Evolutionary conservation across 1,139 yeast species (phyloP).

Genomic region (Saccharomyces hybrid): DNA sequence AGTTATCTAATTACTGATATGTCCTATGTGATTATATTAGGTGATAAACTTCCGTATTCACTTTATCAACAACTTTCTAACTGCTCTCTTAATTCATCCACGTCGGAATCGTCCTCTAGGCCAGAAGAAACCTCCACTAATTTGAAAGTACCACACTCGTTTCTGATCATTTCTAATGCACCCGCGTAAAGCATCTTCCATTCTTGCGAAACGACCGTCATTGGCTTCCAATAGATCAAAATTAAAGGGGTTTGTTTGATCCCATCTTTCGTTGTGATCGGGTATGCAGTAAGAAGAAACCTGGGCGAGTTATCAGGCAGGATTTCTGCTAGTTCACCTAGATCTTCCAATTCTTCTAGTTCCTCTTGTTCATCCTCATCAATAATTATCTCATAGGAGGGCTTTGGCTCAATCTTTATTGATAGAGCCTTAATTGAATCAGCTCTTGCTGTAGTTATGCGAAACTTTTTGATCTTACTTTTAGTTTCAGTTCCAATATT

Average conservation of each 20-base stretch:
- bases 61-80: slow-evolving; percentile 11
- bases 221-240: slow-evolving; percentile 77
- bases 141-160: slow-evolving; percentile 51
- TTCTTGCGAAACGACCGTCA: slow-evolving; percentile 64
- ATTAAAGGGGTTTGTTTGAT: slow-evolving; percentile 68
- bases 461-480: slow-evolving; percentile 56
- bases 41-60: neutral
- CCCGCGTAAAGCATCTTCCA: slow-evolving; percentile 84
- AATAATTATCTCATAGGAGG: slow-evolving; percentile 46
- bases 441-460: slow-evolving; percentile 63
- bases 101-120: slow-evolving; percentile 30
- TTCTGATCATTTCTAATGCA: slow-evolving; percentile 71
- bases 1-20: neutral
- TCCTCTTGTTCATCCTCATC: slow-evolving; percentile 40
- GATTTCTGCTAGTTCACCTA: slow-evolving; percentile 62
- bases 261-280: slow-evolving; percentile 61
- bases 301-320: slow-evolving; percentile 80
- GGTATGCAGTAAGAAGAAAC: slow-evolving; percentile 70
- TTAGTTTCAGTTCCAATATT: slow-evolving; percentile 60
- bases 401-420: slow-evolving; percentile 38
- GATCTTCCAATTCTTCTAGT: slow-evolving; percentile 29
- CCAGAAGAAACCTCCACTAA: slow-evolving; percentile 30
- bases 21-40: neutral
- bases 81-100: slow-evolving; percentile 25
- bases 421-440: slow-evolving; percentile 57